Evolutionary conservation across 257 asterid species (phyloP), one percentile per base, ranked within the genome.

Genomic region (Linaria vulgaris): DNA sequence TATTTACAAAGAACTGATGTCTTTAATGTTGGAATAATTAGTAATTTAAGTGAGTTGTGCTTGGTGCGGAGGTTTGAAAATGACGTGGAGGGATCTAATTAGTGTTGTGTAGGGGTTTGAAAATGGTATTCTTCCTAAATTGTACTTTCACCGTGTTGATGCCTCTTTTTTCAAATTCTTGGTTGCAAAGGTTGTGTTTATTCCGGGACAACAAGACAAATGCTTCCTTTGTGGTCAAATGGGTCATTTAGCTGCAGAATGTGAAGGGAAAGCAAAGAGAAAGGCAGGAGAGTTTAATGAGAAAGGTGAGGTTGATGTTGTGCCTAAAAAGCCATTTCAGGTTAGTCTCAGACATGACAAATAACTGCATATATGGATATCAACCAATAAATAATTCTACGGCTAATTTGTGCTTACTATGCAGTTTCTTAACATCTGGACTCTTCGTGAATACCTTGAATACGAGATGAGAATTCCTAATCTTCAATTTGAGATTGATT

Each of bases 261-360:
- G 97, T 67, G 87, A 92, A 79, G 97, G 99, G 55, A 92, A 92
- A 80, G 82, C 87, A 17, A 92, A 92, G 79, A 83, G 96, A 67
- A 91, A 91, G 80, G 85, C 95, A 24, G 98, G 98, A 74, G 95
- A 91, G 69, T 91, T 86, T 78, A 95, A 91, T 76, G 98, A 91
- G 82, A 88, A 91, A 82, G 87, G 90, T 70, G 88, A 85, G 56
- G 96, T 79, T 45, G 70, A 34, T 34, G 1, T 69, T 46, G 85
- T 83, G 74, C 87, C 96, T 5, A 92, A 87, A 80, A 92, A 92
- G 69, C 99, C 97, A 20, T 92, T 74, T 65, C 99, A 92, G 90
- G 99, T 87, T 63, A 71, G 75, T 59, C 22, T 25, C 23, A 34
- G 61, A 45, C 20, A 19, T 53, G 20, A 30, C 34, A 53, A 64